Evolutionary conservation across 306 rosid genomes (phyloP), one percentile per base, ranked within the genome.

Genomic region (Glycine soja): DNA sequence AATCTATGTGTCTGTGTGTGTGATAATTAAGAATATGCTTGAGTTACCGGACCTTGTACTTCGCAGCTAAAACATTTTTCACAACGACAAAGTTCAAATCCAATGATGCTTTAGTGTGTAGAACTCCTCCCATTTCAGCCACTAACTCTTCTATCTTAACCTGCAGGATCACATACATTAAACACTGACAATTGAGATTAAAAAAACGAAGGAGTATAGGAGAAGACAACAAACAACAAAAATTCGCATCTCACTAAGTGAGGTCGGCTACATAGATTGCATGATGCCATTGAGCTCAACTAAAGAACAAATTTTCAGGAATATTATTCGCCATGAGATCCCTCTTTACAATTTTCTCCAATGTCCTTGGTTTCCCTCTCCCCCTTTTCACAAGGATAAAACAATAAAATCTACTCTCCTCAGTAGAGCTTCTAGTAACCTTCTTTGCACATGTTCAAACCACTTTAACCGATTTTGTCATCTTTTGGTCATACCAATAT

Each of bases 1-100:
- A 19, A 16, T 4, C 32, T 30, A 48, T 73, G 40, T 24, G 77
- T 32, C 0, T 34, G 10, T 5, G 70, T 3, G 10, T 43, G 5
- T 10, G 38, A 45, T 70, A 32, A 72, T 75, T 53, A 70, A 75
- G 68, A 78, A 64, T 65, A 78, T 64, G 30, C 46, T 13, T 75
- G 66, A 70, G 56, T 81, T 58, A 66, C 59, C 86, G 32, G 80
- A 90, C 99, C 98, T 93, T 91, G 92, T 95, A 95, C 83, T 95
- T 95, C 19, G 91, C 91, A 75, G 99, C 97, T 88, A 91, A 86
- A 75, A 93, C 99, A 87, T 85, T 93, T 85, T 93, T 95, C 78
- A 85, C 97, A 48, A 95, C 81, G 66, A 95, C 94, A 81, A 93
- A 93, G 88, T 88, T 90, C 79, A 95, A 86, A 86, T 91, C 98